phyloP scores from a whole-genome alignment of 208 protist genomes.

The Trypanosomatidae sp. region DNA sequence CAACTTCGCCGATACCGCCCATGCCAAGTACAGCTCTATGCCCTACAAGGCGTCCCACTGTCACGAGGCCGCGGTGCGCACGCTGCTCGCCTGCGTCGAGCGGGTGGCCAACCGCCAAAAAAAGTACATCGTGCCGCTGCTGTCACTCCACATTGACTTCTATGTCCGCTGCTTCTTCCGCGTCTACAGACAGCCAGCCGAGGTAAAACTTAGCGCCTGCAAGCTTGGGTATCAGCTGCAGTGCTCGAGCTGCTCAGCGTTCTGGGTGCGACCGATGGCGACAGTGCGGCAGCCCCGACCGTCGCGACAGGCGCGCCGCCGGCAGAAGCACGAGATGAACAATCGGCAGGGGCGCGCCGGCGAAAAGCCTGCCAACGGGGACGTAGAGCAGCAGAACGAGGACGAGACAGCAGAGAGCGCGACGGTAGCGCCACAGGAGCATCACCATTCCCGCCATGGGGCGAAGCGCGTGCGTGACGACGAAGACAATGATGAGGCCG shows the following conservation, averaged over 20 bases:
- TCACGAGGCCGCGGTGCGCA: conserved; percentile 97
- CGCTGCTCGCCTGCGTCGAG: conserved; percentile 95
- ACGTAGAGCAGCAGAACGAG: background rate
- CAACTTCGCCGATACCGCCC: conserved; percentile 96
- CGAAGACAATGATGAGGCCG: background rate
- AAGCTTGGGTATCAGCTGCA: conserved; percentile 94
- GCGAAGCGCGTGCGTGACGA: conserved; percentile 7
- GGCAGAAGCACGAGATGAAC: conserved; percentile 20
- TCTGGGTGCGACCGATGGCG: conserved; percentile 92
- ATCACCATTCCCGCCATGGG: background rate
- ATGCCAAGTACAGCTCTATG: conserved; percentile 97
- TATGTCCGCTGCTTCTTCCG: conserved; percentile 99
- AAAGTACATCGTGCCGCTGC: conserved; percentile 96
- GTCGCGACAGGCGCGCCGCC: conserved; percentile 17
- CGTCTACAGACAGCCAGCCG: conserved; percentile 90
- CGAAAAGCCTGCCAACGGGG: conserved; percentile 3
- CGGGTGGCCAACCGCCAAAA: conserved; percentile 92
- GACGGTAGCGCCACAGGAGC: background rate
- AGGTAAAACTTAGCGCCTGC: conserved; percentile 88
- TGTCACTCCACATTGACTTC: conserved; percentile 98
- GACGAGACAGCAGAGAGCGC: background rate
- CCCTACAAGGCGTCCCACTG: conserved; percentile 89
- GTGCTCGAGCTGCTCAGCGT: conserved; percentile 95
- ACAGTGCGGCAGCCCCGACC: conserved; percentile 31
- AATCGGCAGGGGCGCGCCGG: conserved; percentile 17